Evolutionary conservation across 2,329 filamentous ascomycete genomes (phyloP), one percentile per base, ranked within the genome.

Genomic region (Eutypella sp.): DNA sequence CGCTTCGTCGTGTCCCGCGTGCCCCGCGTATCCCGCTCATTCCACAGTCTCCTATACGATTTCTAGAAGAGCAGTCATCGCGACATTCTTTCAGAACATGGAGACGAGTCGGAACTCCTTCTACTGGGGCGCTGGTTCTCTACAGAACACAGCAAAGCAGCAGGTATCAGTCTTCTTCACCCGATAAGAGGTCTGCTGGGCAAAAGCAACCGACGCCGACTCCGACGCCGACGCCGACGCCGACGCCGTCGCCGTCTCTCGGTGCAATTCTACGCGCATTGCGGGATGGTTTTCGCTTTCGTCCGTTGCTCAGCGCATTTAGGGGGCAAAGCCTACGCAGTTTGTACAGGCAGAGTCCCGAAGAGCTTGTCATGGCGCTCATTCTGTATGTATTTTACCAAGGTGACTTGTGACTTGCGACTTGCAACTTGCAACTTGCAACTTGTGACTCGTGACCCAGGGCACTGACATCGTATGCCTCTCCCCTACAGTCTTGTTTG

Each of bases 341-440:
- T 2, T 56, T 73, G 3, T 73, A 66, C 47, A 63, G 62, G 5
- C 62, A 70, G 45, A 73, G 67, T 48, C 72, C 72, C 2, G 68
- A 68, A 25, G 72, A 74, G 53, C 61, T 72, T 9, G 57, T 71
- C 0, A 43, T 72, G 19, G 71, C 69, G 1, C 50, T 74, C n/a
- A 45, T 63, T 10, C 55, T 72, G 71, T 74, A 63, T 37, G 69
- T 49, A 39, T 20, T n/a, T n/a, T n/a, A n/a, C n/a, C n/a, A n/a
- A n/a, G n/a, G n/a, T n/a, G n/a, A n/a, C n/a, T n/a, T n/a, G n/a
- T n/a, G n/a, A n/a, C n/a, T n/a, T n/a, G n/a, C n/a, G n/a, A n/a
- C n/a, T n/a, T n/a, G n/a, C n/a, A n/a, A n/a, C n/a, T n/a, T n/a
- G n/a, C n/a, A n/a, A n/a, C n/a, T n/a, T n/a, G n/a, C n/a, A n/a